A percentile compares a stretch with the other conserved stretches of the same genome.
These are phyloP conservation scores for Thalassiosira profunda DNA, from an alignment of 108 stramenopile genomes.

Conservation along the genomic window DNA sequence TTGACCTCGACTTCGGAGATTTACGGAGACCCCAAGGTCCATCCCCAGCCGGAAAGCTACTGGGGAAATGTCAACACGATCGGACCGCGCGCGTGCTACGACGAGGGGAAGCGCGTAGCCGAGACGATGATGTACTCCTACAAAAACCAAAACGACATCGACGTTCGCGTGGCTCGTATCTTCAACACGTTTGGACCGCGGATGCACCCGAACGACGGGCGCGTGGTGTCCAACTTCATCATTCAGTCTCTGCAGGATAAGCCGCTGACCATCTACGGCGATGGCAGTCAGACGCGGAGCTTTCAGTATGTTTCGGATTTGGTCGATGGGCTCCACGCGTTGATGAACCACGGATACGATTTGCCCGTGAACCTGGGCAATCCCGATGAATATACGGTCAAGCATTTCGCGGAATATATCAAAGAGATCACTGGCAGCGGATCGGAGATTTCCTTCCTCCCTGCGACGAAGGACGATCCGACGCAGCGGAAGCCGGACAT, in stretches of 20 bases:
- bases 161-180: constrained; percentile 98
- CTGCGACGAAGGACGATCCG: constrained; percentile 93
- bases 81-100: constrained; percentile 98
- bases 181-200: constrained; percentile 99
- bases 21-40: constrained; percentile 88
- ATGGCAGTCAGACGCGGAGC: constrained; percentile 96
- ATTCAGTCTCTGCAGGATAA: constrained; percentile 97
- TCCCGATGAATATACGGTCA: constrained; percentile 97
- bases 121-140: constrained; percentile 99
- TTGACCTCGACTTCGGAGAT: constrained; percentile 97
- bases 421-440: constrained; percentile 71
- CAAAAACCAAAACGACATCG: constrained; percentile 89
- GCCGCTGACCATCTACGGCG: constrained; percentile 97
- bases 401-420: constrained; percentile 90
- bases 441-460: constrained; percentile 78
- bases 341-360: constrained; percentile 96
- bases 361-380: constrained; percentile 98
- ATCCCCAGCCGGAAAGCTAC: constrained; percentile 97
- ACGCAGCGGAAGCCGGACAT: constrained; percentile 96
- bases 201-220: constrained; percentile 99
- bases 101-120: constrained; percentile 99
- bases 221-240: constrained; percentile 99
- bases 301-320: constrained; percentile 99
- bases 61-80: constrained; percentile 99
- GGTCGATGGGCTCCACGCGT: constrained; percentile 95